These are phyloP conservation scores for Cladophialophora carrionii DNA, from an alignment of 2,329 filamentous ascomycete species.

Conservation along the genomic window DNA sequence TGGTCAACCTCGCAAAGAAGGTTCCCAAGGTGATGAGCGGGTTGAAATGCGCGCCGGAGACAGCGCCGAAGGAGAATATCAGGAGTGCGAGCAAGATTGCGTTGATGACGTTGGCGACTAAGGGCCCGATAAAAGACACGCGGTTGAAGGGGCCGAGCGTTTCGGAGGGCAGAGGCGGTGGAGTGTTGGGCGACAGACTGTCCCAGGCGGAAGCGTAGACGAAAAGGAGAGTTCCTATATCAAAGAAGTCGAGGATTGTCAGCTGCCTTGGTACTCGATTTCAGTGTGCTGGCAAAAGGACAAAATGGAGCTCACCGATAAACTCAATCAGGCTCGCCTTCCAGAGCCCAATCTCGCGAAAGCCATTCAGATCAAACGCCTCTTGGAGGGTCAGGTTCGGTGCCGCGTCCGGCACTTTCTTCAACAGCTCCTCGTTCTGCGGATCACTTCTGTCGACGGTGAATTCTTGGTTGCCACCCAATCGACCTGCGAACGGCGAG, in stretches of 20 bases:
- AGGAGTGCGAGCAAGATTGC: constrained; percentile 51
- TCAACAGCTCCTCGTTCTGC: constrained; percentile 40
- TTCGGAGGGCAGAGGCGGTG: constrained; percentile 26
- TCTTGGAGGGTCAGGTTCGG: constrained; percentile 47
- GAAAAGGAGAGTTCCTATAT: constrained; percentile 37
- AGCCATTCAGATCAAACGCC: constrained; percentile 44
- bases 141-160: constrained; percentile 41
- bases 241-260: neutral
- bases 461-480: constrained; percentile 47
- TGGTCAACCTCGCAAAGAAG: constrained; percentile 55
- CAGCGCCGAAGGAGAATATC: constrained; percentile 55
- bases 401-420: constrained; percentile 48
- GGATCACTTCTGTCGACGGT: constrained; percentile 41
- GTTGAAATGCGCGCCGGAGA: constrained; percentile 58
- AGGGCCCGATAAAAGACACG: constrained; percentile 40
- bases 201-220: constrained; percentile 39
- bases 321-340: constrained; percentile 50
- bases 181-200: constrained; percentile 25
- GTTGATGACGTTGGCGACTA: constrained; percentile 48
- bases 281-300: neutral
- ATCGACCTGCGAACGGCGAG: constrained; percentile 43
- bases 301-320: constrained; percentile 39
- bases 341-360: constrained; percentile 45
- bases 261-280: neutral
- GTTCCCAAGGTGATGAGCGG: constrained; percentile 59